Base-by-base conservation (phyloP, 2,329 filamentous ascomycete species). In the Calonectria montana region DNA sequence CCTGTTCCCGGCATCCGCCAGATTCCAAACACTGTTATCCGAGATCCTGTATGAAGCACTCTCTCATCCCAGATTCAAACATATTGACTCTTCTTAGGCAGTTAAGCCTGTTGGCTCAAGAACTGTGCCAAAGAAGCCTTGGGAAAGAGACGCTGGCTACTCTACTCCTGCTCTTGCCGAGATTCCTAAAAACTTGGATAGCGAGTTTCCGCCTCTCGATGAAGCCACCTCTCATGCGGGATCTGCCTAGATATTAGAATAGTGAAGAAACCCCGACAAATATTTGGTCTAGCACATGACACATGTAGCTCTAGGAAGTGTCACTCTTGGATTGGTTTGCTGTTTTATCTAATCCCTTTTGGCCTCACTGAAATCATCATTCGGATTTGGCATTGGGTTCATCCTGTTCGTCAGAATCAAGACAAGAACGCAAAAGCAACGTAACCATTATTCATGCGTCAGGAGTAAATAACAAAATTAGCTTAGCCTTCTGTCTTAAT, bases 1-100 rank as follows among this genome's bases (percentile, higher is more conserved):
- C 92, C 94, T 0, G 93, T 98, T 50, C 95, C 95, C 1, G 96
- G 96, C 1, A 97, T 98, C 79, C 92, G 92, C 76, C 91, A 97
- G 74, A 96, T 98, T 65, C 95, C 96, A 5, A 90, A 94, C 76
- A 97, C 93, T 0, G 87, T 98, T 6, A 87, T 96, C 23, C 88
- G 91, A 66, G 93, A 93, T 5, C 90, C 94, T 72, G 92, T 93
- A 72, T 89, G 87, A 12, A 5, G 2, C 29, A 79, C 29, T 59
- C 3, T 31, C 27, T 66, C 9, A 12, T 18, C 12, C 1, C 16
- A 16, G 53, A 41, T 31, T 13, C 12, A 41, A 18, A 21, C 16
- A 16, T 45, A n/a, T 65, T 80, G 31, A 78, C 47, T 21, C 39
- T n/a, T 18, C 13, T 16, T 45, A 88, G 87, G 81, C 85, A 2